Conservation (phyloP, 2,329 filamentous ascomycete genomes). For the Trichoderma semiorbis region DNA sequence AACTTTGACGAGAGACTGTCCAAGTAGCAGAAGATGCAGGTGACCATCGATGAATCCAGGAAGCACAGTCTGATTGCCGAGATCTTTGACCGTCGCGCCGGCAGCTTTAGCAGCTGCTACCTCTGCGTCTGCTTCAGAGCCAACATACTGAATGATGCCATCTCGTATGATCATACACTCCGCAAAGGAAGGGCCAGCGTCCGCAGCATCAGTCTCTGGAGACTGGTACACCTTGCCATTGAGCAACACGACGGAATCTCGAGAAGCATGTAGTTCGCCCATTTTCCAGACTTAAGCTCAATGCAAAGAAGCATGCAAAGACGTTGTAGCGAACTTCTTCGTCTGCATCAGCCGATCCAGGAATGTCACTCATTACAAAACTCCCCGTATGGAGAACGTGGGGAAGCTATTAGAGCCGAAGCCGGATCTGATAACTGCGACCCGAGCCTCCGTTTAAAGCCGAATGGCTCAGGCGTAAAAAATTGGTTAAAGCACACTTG, state of each 20-base stretch:
- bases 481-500: background rate
- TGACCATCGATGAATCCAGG: conserved; percentile 58
- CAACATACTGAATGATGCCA: conserved; percentile 35
- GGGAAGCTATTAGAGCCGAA: conserved; percentile 6
- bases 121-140: conserved; percentile 27
- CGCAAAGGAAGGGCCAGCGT: conserved; percentile 17
- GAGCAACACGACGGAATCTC: conserved; percentile 20
- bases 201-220: background rate
- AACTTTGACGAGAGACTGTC: conserved; percentile 51
- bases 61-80: conserved; percentile 40
- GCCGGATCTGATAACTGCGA: conserved; percentile 8
- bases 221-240: conserved; percentile 25
- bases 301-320: background rate
- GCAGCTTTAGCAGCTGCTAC: conserved; percentile 25
- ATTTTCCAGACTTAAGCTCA: background rate
- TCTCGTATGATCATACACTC: conserved; percentile 33
- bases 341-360: background rate
- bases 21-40: conserved; percentile 53
- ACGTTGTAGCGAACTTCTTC: background rate
- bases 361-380: background rate
- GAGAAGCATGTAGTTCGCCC: conserved; percentile 13
- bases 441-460: conserved; percentile 8
- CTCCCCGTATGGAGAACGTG: background rate
- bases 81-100: conserved; percentile 27
- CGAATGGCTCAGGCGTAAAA: background rate